phyloP scores from a whole-genome alignment of 164 flowering plant genomes.

The Umbellularia californica region DNA sequence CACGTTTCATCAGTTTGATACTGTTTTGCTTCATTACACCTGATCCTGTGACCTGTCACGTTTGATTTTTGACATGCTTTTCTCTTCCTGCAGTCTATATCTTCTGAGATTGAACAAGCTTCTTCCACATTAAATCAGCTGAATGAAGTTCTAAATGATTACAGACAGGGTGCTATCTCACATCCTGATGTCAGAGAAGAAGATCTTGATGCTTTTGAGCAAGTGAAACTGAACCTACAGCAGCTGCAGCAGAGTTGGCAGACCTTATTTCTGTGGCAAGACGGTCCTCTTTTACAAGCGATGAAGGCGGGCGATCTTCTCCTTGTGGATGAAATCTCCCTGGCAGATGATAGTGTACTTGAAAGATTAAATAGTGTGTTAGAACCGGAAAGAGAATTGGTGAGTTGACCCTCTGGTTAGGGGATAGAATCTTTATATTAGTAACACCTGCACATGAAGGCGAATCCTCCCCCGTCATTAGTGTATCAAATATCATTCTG shows the following conservation, averaged over 20 bases:
- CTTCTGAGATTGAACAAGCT: conserved; percentile 65
- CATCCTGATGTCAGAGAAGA: conserved; percentile 29
- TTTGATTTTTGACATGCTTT: not conserved
- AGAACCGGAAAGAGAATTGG: conserved; percentile 89
- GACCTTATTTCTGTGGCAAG: conserved; percentile 84
- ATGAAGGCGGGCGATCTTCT: conserved; percentile 83
- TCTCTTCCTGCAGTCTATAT: conserved; percentile 45
- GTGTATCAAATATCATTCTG: not conserved
- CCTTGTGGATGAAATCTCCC: conserved; percentile 94
- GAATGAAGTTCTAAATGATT: conserved; percentile 25
- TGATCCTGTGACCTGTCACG: no score
- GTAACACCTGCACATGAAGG: not conserved
- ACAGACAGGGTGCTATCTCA: conserved; percentile 30
- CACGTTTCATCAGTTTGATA: not conserved
- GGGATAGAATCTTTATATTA: no score
- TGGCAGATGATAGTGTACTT: conserved; percentile 99
- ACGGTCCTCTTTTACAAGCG: conserved; percentile 94
- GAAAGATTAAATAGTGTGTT: conserved; percentile 94
- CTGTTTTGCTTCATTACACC: not conserved
- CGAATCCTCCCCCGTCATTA: not conserved
- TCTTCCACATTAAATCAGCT: conserved; percentile 46
- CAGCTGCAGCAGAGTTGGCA: conserved; percentile 68
- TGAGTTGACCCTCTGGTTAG: conserved; percentile 24
- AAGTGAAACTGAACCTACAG: conserved; percentile 29
- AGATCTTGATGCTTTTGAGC: conserved; percentile 47